Evolutionary conservation across 2,329 filamentous ascomycete genomes (phyloP), one percentile per base, ranked within the genome.

Genomic region (Pseudopyrenochaeta lycopersici): DNA sequence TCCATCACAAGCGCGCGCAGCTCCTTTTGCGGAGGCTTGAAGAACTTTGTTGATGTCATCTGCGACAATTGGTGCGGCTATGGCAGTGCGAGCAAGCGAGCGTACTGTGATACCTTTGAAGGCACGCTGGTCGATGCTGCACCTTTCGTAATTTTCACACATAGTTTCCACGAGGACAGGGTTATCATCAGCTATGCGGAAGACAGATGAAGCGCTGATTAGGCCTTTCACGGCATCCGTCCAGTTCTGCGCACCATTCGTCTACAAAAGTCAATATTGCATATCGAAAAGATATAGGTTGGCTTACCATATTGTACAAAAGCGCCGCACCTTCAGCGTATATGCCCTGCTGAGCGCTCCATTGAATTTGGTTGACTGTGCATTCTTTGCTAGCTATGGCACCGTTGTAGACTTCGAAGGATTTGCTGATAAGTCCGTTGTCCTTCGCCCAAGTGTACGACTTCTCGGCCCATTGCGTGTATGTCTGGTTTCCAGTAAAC

Each of bases 131-230:
- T 90, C 88, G 44, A 76, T 80, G 68, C 85, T 84, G 74, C 89
- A 91, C 0, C 68, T 78, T 46, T 76, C 75, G 53, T 78, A 74
- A 3, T 73, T 29, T 36, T 91, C 88, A 77, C 88, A 91, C n/a
- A 85, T 84, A 39, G 80, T 79, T 73, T 91, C 88, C 66, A 80
- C 86, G 83, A 90, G 86, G 73, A 89, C 78, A 61, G 85, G 83
- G 14, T 77, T 67, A 41, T 77, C 80, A 27, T 9, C 23, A 27
- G 23, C 4, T 4, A 4, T 27, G 4, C 82, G 80, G 41, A 71
- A 69, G 14, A 56, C 12, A 2, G 51, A 67, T 0, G 78, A 79
- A 70, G 50, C 32, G 3, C 65, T 63, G 0, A 60, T 59, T 27
- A 71, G 56, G 3, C 63, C 62, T n/a, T 48, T 45, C 23, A 69